These are phyloP conservation scores for Flaveria brownii DNA, from an alignment of 129 eudicot genomes.

Conservation along the genomic window DNA sequence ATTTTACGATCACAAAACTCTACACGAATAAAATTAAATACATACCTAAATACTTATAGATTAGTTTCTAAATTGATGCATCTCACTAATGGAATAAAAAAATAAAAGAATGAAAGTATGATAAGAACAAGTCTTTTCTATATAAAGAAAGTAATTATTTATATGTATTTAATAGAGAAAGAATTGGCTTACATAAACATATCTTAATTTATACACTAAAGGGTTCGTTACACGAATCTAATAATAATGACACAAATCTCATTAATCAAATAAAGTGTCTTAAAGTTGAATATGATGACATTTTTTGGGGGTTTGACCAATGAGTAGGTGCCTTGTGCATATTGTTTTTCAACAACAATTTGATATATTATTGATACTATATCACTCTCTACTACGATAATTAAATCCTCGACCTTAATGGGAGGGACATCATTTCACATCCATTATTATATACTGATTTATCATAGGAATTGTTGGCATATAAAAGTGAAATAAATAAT, in stretches of 20 bases:
- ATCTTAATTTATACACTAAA: slow-evolving; percentile 23
- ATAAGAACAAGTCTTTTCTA: neutral
- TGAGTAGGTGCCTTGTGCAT: slow-evolving; percentile 6
- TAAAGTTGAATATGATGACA: slow-evolving; percentile 20
- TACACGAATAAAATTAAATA: too few species aligned
- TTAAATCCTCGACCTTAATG: too few species aligned
- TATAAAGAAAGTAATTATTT: neutral
- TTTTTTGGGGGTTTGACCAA: slow-evolving; percentile 19
- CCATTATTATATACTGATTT: too few species aligned
- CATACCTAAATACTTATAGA: neutral
- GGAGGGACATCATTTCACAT: too few species aligned
- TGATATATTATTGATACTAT: too few species aligned
- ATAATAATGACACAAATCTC: slow-evolving; percentile 15
- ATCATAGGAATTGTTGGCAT: too few species aligned
- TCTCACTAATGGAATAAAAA: too few species aligned
- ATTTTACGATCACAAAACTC: too few species aligned
- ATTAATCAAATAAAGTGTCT: neutral
- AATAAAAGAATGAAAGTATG: neutral
- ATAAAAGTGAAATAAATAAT: too few species aligned
- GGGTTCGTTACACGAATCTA: slow-evolving; percentile 13
- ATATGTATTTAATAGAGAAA: neutral
- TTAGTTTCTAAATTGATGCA: too few species aligned
- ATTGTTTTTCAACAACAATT: neutral
- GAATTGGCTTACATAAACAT: slow-evolving; percentile 18
- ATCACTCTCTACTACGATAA: too few species aligned